Percentiles rank a stretch among this genome's conserved stretches.
Evolutionary conservation across 2,329 filamentous ascomycete genomes (phyloP).

Genomic region (Didymella lethalis): DNA sequence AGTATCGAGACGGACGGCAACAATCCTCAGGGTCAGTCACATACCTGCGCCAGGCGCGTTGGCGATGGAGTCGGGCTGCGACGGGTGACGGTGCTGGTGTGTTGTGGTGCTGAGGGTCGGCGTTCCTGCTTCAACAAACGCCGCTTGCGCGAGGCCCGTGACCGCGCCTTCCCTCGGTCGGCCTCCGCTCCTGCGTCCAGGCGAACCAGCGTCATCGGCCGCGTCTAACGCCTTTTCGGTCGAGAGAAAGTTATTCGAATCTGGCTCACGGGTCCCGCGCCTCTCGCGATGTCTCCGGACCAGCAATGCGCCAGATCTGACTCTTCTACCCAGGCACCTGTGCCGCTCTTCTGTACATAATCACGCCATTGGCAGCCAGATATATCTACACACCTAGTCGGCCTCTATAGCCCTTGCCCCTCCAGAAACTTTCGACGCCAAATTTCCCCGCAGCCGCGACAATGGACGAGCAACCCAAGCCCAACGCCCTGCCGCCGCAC

Average conservation of each 20-base stretch:
- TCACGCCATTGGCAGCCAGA: constrained; percentile 12
- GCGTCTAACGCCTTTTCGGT: constrained; percentile 25
- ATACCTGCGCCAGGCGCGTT: constrained; percentile 18
- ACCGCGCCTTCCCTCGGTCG: constrained; percentile 9
- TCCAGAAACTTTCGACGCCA: constrained; percentile 9
- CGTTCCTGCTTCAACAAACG: constrained; percentile 17
- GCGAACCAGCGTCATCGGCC: constrained; percentile 24
- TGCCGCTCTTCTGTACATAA: constrained; percentile 23
- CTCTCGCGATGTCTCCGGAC: constrained; percentile 11
- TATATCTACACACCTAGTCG: background rate
- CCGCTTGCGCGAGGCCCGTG: constrained; percentile 17
- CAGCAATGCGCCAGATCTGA: constrained; percentile 34
- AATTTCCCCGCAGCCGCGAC: constrained; percentile 27
- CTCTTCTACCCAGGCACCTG: constrained; percentile 20
- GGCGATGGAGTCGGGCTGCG: constrained; percentile 9
- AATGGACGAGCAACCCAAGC: constrained; percentile 50
- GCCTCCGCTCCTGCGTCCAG: background rate
- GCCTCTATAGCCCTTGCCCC: constrained; percentile 3
- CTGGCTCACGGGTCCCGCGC: constrained; percentile 26
- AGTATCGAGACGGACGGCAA: constrained; percentile 12
- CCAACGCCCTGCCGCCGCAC: constrained; percentile 64
- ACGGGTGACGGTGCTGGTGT: constrained; percentile 14
- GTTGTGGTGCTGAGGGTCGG: constrained; percentile 22
- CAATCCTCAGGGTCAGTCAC: constrained; percentile 6
- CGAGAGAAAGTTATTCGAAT: constrained; percentile 33